Evolutionary conservation across 805 yeast species (phyloP), one percentile per base, ranked within the genome.

Genomic region (Zygosaccharomyces kombuchaensis): DNA sequence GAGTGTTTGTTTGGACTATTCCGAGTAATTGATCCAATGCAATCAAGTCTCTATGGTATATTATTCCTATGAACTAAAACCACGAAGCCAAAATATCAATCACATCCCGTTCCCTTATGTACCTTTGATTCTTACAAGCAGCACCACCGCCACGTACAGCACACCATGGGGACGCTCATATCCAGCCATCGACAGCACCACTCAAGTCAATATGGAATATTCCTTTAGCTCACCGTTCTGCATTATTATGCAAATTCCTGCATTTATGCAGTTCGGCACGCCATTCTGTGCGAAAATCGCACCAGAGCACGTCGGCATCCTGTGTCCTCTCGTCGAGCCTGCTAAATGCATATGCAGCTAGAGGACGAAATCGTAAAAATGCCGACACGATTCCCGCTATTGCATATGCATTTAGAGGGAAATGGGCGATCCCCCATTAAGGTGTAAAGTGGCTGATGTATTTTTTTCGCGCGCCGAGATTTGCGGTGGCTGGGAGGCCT

Each of bases 261-360:
- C 21, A 19, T 19, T 4, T 19, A 19, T 19, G n/a, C 37, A 35
- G 21, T 19, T 35, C 37, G 21, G 21, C 27, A n/a, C 30, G 16
- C 29, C 31, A 36, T 23, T 31, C 12, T 23, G 29, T 25, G 40
- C 29, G 29, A 23, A 36, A 12, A 25, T 25, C 22, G 31, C 30
- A 23, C 13, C 21, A 36, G 17, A 14, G 29, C 13, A 13, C 26
- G 3, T 7, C 29, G n/a, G 9, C 21, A 21, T 10, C 32, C 34
- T 38, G 37, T 17, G 26, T 16, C 37, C 12, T 36, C 25, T 3
- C 34, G 14, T 34, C 23, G 17, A 3, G 26, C 8, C 40, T 36
- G 14, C 26, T 36, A 44, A 44, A n/a, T 13, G 47, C 42, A 44
- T 50, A 50, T 50, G 53, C 53, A 37, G 31, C 47, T 50, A 47